Evolutionary conservation across 1,139 yeast genomes (phyloP).

Genomic region (Geotrichum aggregatum): DNA sequence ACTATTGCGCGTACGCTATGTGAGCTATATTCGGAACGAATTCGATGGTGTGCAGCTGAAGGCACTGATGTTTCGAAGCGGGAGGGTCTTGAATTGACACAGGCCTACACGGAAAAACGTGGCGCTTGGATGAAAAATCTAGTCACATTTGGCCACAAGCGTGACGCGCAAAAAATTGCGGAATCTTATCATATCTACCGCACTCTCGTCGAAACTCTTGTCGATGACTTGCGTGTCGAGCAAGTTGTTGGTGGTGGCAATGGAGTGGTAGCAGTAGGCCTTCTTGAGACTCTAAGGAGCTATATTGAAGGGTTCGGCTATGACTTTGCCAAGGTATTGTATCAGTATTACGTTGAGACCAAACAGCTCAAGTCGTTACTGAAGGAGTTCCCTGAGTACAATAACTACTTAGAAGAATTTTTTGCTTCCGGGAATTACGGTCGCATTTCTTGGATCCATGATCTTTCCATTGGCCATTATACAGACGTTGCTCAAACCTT

Average conservation of each 20-base stretch:
- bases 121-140: constrained; percentile 55
- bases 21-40: constrained; percentile 32
- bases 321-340: constrained; percentile 63
- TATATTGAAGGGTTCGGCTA: constrained; percentile 64
- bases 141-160: constrained; percentile 45
- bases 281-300: constrained; percentile 40
- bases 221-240: constrained; percentile 40
- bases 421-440: constrained; percentile 51
- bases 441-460: constrained; percentile 70
- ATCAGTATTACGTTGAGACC: constrained; percentile 53
- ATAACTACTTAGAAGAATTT: constrained; percentile 50
- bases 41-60: constrained; percentile 27
- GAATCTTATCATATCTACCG: constrained; percentile 64
- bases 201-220: constrained; percentile 62
- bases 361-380: constrained; percentile 55
- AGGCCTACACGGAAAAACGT: constrained; percentile 33
- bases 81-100: constrained; percentile 25
- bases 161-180: constrained; percentile 59
- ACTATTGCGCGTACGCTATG: constrained; percentile 35
- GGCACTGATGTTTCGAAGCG: constrained; percentile 13
- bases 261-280: constrained; percentile 29
- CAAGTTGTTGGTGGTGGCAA: constrained; percentile 32
- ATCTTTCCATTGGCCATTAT: constrained; percentile 52
- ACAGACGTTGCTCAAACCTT: constrained; percentile 50
- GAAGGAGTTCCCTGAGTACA: constrained; percentile 54